Percentiles rank a stretch among this genome's conserved stretches.
Conservation (phyloP, 2,329 filamentous ascomycete species). For the Stemphylium lycopersici region DNA sequence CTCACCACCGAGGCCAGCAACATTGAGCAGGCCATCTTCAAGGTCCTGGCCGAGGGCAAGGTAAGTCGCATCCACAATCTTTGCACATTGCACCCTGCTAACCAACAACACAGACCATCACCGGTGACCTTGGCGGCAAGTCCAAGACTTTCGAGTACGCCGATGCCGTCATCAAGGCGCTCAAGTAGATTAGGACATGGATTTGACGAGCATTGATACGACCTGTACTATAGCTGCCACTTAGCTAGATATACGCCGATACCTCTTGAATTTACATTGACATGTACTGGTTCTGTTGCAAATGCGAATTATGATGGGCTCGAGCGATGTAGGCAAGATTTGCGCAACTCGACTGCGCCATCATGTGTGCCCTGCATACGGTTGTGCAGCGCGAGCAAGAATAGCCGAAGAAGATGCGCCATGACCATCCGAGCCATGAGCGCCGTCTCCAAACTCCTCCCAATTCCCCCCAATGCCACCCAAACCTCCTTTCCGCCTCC, state of each 20-base stretch:
- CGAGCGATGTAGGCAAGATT: no score
- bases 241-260: conserved; percentile 29
- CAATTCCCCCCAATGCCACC: conserved; percentile 26
- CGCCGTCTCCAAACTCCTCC: not conserved
- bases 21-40: conserved; percentile 95
- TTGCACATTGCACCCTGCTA: conserved; percentile 11
- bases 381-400: conserved; percentile 9
- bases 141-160: conserved; percentile 96
- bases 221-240: conserved; percentile 45
- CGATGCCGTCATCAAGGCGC: conserved; percentile 79
- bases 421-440: not conserved
- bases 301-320: no score
- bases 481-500: conserved; percentile 31
- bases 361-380: not conserved
- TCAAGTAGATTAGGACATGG: conserved; percentile 49
- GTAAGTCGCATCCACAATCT: conserved; percentile 47
- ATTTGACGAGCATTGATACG: conserved; percentile 35
- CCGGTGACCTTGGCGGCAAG: conserved; percentile 94
- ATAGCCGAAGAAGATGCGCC: conserved; percentile 11
- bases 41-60: conserved; percentile 95
- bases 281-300: not conserved
- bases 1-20: conserved; percentile 80
- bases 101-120: conserved; percentile 66
- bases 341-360: not conserved
- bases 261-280: conserved; percentile 23